phyloP scores from a whole-genome alignment of 441 rosid genomes.

The Erodium trifolium region DNA sequence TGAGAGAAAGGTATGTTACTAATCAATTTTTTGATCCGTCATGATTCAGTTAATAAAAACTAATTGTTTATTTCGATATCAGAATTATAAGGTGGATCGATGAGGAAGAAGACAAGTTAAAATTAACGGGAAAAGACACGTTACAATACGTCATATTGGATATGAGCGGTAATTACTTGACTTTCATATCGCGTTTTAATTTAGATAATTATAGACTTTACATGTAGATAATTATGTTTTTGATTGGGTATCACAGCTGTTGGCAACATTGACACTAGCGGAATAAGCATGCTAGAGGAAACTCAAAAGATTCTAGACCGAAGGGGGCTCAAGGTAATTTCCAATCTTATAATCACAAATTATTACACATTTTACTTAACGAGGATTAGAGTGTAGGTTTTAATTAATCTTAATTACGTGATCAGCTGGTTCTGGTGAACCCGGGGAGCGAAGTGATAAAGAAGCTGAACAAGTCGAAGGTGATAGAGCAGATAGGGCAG shows the following conservation, averaged over 20 bases:
- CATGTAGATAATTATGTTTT: no score
- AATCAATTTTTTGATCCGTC: not conserved
- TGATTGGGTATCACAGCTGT: slow-evolving; percentile 39
- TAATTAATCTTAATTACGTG: not conserved
- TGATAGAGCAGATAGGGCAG: slow-evolving; percentile 54
- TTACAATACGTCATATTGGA: slow-evolving; percentile 71
- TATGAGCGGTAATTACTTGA: slow-evolving; percentile 45
- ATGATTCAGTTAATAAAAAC: no score
- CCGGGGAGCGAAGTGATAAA: slow-evolving; percentile 93
- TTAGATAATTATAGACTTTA: no score
- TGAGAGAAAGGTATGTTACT: slow-evolving; percentile 62
- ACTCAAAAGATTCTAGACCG: slow-evolving; percentile 47
- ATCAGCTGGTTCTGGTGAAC: slow-evolving; percentile 72
- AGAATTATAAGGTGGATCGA: slow-evolving; percentile 85
- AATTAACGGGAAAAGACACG: slow-evolving; percentile 38
- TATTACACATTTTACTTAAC: no score
- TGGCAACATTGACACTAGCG: slow-evolving; percentile 96
- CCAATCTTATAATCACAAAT: no score
- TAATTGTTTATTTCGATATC: not conserved
- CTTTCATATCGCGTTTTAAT: no score
- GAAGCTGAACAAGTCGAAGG: slow-evolving; percentile 69
- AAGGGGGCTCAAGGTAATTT: slow-evolving; percentile 55
- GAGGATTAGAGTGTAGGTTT: no score
- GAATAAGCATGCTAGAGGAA: slow-evolving; percentile 90
- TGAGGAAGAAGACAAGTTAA: slow-evolving; percentile 76